phyloP scores from a whole-genome alignment of 1,139 yeast genomes.

The Candida sojae region DNA sequence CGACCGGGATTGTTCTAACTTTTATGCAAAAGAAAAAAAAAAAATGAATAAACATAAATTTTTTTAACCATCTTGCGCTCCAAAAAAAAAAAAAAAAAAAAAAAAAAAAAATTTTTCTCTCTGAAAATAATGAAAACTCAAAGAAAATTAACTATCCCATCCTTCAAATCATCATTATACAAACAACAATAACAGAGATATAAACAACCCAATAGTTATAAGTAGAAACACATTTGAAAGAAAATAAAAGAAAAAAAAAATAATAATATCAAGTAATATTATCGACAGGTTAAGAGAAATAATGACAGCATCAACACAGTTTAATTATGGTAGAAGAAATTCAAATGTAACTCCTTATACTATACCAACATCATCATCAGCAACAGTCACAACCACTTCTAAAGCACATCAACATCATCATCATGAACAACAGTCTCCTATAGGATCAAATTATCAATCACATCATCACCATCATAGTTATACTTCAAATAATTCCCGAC shows the following conservation, averaged over 20 bases:
- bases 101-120: neutral
- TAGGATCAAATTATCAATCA: constrained; percentile 7
- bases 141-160: neutral
- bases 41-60: no score
- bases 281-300: neutral
- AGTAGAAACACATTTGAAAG: no score
- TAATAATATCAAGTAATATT: neutral
- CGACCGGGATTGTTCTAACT: no score
- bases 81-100: neutral
- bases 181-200: neutral
- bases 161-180: neutral
- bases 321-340: constrained; percentile 34
- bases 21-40: neutral
- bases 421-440: constrained; percentile 3
- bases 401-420: constrained; percentile 4
- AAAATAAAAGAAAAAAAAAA: neutral
- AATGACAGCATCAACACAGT: constrained; percentile 32
- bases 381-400: constrained; percentile 9
- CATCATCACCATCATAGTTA: constrained; percentile 8
- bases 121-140: neutral
- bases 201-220: no score
- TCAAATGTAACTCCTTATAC: constrained; percentile 36
- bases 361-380: constrained; percentile 31
- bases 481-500: constrained; percentile 1
- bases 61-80: constrained; percentile 1